Evolutionary conservation across 306 rosid genomes (phyloP).

Genomic region (Corylus americana): DNA sequence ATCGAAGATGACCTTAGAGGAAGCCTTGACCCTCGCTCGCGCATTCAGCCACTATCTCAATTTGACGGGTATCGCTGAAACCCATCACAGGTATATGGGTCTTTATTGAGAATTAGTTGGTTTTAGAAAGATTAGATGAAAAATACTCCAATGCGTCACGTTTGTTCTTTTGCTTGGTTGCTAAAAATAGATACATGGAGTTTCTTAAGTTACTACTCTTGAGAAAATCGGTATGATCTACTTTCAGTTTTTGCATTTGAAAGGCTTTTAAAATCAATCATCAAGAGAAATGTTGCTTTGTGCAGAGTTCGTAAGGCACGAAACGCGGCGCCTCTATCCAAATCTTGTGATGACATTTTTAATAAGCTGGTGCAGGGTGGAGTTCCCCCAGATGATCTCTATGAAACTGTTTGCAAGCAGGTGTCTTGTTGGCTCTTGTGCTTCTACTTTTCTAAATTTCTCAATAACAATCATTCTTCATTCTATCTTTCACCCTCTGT

Average conservation of each 20-base stretch:
- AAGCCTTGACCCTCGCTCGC: constrained; percentile 83
- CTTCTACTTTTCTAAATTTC: not conserved
- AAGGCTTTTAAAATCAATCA: not conserved
- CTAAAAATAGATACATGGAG: not conserved
- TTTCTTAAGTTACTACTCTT: not conserved
- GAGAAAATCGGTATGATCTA: not conserved
- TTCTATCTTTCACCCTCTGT: too few species aligned
- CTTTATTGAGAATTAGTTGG: constrained; percentile 1
- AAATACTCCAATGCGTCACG: not conserved
- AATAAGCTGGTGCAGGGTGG: constrained; percentile 81
- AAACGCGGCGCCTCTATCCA: constrained; percentile 52
- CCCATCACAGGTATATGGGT: constrained; percentile 70
- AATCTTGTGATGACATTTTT: constrained; percentile 85
- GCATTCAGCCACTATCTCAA: constrained; percentile 89
- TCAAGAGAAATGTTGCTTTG: constrained; percentile 23
- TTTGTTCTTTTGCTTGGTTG: not conserved
- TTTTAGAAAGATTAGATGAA: not conserved
- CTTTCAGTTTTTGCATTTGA: constrained; percentile 1
- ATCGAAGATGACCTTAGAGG: constrained; percentile 81
- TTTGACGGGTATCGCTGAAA: constrained; percentile 91
- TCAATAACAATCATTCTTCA: too few species aligned
- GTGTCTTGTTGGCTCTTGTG: constrained; percentile 33
- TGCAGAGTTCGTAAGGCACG: constrained; percentile 81
- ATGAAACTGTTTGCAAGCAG: constrained; percentile 87
- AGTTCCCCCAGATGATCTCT: constrained; percentile 71